Evolutionary conservation across 352 stramenopile genomes (phyloP).

Genomic region (Pythium sukuiense): DNA sequence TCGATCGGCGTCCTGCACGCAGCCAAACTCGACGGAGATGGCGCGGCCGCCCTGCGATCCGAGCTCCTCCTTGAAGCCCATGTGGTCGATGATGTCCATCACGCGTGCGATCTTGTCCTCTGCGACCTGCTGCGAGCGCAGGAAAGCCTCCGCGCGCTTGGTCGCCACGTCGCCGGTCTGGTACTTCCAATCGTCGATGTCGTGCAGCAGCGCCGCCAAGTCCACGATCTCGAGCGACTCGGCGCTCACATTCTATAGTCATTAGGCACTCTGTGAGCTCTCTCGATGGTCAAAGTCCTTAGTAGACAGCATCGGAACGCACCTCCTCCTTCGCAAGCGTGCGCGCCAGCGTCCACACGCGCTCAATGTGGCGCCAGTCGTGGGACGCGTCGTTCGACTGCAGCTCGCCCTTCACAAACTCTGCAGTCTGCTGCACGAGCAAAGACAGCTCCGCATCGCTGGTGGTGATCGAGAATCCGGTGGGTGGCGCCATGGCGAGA

Average conservation of each 20-base stretch:
- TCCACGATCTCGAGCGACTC: slow-evolving; percentile 79
- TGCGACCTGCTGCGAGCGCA: slow-evolving; percentile 51
- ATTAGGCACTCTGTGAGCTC: not conserved
- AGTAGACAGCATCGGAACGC: not conserved
- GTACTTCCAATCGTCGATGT: slow-evolving; percentile 92
- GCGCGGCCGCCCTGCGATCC: slow-evolving; percentile 26
- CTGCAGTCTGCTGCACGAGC: slow-evolving; percentile 67
- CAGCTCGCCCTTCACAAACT: slow-evolving; percentile 75
- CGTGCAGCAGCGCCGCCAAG: slow-evolving; percentile 82
- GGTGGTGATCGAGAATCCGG: slow-evolving; percentile 24
- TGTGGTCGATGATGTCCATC: slow-evolving; percentile 80
- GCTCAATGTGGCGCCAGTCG: slow-evolving; percentile 88
- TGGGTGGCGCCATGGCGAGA: slow-evolving; percentile 23
- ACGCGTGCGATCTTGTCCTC: slow-evolving; percentile 59
- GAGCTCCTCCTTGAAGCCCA: slow-evolving; percentile 87
- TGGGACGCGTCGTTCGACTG: slow-evolving; percentile 80
- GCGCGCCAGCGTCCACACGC: slow-evolving; percentile 78
- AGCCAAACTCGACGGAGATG: slow-evolving; percentile 74
- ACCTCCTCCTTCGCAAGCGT: slow-evolving; percentile 79
- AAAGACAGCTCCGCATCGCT: slow-evolving; percentile 26
- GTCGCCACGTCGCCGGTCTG: slow-evolving; percentile 50
- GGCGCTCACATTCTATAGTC: slow-evolving; percentile 43
- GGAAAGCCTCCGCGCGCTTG: slow-evolving; percentile 60
- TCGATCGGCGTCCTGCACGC: slow-evolving; percentile 88
- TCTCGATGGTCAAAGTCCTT: not conserved